phyloP scores from a whole-genome alignment of 495 filamentous ascomycete genomes.

The Ramalina intermedia region DNA sequence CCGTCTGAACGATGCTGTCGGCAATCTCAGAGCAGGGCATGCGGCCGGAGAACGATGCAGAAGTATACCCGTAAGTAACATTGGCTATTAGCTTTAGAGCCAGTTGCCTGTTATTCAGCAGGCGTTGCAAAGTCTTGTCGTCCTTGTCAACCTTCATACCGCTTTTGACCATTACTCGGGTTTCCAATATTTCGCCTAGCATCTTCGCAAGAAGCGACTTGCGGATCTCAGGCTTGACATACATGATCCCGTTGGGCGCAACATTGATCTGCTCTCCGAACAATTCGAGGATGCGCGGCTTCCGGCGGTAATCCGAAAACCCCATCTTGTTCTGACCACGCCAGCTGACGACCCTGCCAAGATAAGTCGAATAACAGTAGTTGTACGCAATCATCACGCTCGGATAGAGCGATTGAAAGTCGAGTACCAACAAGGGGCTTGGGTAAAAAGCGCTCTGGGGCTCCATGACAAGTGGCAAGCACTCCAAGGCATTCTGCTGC shows the following conservation, averaged over 20 bases:
- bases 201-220: conserved; percentile 92
- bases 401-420: conserved; percentile 93
- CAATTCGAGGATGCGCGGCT: conserved; percentile 59
- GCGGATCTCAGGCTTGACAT: conserved; percentile 68
- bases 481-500: conserved; percentile 87
- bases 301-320: conserved; percentile 67
- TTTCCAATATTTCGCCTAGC: conserved; percentile 91
- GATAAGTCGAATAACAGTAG: conserved; percentile 95
- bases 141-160: conserved; percentile 94
- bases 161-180: conserved; percentile 92
- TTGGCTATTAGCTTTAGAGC: conserved; percentile 96
- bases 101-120: conserved; percentile 86
- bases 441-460: conserved; percentile 90
- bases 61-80: conserved; percentile 96
- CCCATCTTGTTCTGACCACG: conserved; percentile 90
- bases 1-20: conserved; percentile 94
- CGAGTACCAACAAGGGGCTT: conserved; percentile 77
- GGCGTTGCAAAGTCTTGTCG: conserved; percentile 69
- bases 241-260: conserved; percentile 93
- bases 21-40: conserved; percentile 98
- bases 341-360: conserved; percentile 76
- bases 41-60: conserved; percentile 83
- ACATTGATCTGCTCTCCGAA: conserved; percentile 83
- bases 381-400: conserved; percentile 99
- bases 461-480: conserved; percentile 92